These are phyloP conservation scores for Ascocoryne sarcoides DNA, from an alignment of 2,329 filamentous ascomycete species.

Conservation along the genomic window DNA sequence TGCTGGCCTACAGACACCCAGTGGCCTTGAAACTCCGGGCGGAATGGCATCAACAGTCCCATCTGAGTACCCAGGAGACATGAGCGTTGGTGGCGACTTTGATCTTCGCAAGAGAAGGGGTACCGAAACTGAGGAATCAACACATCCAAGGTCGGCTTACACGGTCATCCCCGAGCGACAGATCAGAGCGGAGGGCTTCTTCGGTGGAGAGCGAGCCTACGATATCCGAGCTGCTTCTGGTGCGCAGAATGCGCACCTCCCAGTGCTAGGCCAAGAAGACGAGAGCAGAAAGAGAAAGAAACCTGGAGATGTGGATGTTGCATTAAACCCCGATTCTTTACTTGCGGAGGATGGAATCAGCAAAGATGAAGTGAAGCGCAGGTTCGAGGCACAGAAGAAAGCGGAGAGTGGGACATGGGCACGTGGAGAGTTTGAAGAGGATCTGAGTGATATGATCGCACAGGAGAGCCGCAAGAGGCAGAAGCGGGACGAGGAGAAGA, in stretches of 20 bases:
- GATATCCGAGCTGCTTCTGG: slow-evolving; percentile 75
- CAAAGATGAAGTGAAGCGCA: slow-evolving; percentile 72
- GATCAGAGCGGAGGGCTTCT: slow-evolving; percentile 82
- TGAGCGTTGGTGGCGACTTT: slow-evolving; percentile 77
- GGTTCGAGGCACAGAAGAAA: slow-evolving; percentile 66
- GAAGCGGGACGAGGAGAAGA: slow-evolving; percentile 77
- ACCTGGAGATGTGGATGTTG: slow-evolving; percentile 88
- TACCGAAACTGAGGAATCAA: slow-evolving; percentile 78
- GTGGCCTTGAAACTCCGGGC: slow-evolving; percentile 70
- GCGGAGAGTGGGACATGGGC: slow-evolving; percentile 52
- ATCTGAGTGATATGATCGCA: slow-evolving; percentile 92
- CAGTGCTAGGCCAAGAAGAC: slow-evolving; percentile 73
- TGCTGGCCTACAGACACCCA: slow-evolving; percentile 63
- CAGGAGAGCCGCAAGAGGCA: slow-evolving; percentile 84
- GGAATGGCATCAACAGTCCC: slow-evolving; percentile 74
- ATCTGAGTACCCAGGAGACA: slow-evolving; percentile 67
- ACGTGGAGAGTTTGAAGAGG: slow-evolving; percentile 83
- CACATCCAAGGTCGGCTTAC: slow-evolving; percentile 69
- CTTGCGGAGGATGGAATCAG: slow-evolving; percentile 66
- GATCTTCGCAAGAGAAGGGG: slow-evolving; percentile 84
- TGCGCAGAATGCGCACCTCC: slow-evolving; percentile 45
- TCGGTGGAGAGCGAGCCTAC: slow-evolving; percentile 89
- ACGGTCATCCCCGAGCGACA: slow-evolving; percentile 85
- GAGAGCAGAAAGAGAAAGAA: slow-evolving; percentile 82
- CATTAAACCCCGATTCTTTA: slow-evolving; percentile 77